Evolutionary conservation across 495 filamentous ascomycete genomes (phyloP).

Genomic region (Talaromyces adpressus): DNA sequence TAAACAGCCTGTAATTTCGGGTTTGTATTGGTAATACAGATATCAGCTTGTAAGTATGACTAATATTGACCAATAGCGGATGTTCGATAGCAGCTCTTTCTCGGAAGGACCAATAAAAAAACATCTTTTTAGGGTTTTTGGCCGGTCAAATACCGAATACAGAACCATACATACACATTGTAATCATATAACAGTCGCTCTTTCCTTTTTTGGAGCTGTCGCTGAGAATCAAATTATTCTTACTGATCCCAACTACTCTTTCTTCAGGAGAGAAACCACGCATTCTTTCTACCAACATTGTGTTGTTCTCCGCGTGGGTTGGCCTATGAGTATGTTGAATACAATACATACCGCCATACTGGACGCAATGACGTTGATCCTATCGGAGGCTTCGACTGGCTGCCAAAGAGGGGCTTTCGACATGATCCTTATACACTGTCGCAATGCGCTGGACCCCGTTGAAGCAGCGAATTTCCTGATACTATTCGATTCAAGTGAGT

Average conservation of each 20-base stretch:
- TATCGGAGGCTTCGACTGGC: not conserved
- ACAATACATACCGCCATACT: not conserved
- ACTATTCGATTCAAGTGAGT: not conserved
- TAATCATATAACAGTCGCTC: not conserved
- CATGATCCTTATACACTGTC: not conserved
- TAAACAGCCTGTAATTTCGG: slow-evolving; percentile 5
- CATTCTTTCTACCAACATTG: not conserved
- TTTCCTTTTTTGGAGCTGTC: not conserved
- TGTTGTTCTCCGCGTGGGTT: not conserved
- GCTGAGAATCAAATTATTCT: not conserved
- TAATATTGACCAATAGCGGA: not conserved
- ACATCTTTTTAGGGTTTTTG: not conserved
- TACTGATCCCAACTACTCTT: not conserved
- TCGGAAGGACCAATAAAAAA: not conserved
- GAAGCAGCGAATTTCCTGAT: not conserved
- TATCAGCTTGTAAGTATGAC: not conserved
- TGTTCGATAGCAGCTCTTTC: no score
- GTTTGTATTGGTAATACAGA: slow-evolving; percentile 1
- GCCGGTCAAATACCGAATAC: not conserved
- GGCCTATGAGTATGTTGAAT: not conserved
- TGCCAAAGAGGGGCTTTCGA: not conserved
- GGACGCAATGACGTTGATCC: not conserved
- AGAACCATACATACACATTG: not conserved
- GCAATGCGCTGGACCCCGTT: not conserved
- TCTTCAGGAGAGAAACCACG: no score